Percentiles rank a stretch among this genome's conserved stretches.
Conservation (phyloP, 1,139 yeast species). For the Diutina sp. region DNA sequence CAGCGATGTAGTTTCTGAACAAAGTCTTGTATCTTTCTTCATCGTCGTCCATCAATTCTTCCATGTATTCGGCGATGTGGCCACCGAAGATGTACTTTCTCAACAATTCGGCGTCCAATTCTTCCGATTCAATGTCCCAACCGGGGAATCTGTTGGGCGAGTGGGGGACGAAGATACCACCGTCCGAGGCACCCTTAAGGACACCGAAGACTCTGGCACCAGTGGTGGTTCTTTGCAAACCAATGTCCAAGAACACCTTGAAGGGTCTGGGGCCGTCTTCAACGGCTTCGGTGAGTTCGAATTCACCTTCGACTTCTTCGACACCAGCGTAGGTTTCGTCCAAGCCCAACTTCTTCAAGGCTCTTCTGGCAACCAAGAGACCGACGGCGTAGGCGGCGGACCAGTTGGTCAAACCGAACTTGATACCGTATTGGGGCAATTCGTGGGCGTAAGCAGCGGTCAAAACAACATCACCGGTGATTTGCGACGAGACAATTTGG, state of each 20-base stretch:
- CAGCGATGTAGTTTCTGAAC: constrained; percentile 94
- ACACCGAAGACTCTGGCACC: constrained; percentile 99
- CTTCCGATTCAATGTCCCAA: constrained; percentile 98
- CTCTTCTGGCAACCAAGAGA: constrained; percentile 98
- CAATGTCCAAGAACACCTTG: constrained; percentile 98
- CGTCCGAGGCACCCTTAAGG: constrained; percentile 99
- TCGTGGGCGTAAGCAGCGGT: constrained; percentile 99
- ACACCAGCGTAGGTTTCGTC: constrained; percentile 98
- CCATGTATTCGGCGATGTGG: constrained; percentile 99
- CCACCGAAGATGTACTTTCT: constrained; percentile 99
- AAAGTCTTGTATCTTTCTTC: constrained; percentile 97
- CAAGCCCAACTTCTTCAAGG: constrained; percentile 93
- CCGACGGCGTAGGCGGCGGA: constrained; percentile 99
- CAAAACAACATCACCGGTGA: constrained; percentile 92
- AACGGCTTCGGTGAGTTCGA: constrained; percentile 94
- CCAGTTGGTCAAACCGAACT: constrained; percentile 99
- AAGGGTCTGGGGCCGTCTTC: constrained; percentile 99
- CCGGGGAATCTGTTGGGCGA: constrained; percentile 99
- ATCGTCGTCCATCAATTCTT: constrained; percentile 99
- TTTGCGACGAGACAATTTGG: constrained; percentile 93
- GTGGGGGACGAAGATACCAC: constrained; percentile 99
- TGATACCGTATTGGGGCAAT: constrained; percentile 95
- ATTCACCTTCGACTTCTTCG: constrained; percentile 99
- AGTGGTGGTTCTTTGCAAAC: constrained; percentile 99
- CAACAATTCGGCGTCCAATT: constrained; percentile 93